phyloP scores from a whole-genome alignment of 192 early-diverging fungal genomes.

The Chytriomyces sp. region DNA sequence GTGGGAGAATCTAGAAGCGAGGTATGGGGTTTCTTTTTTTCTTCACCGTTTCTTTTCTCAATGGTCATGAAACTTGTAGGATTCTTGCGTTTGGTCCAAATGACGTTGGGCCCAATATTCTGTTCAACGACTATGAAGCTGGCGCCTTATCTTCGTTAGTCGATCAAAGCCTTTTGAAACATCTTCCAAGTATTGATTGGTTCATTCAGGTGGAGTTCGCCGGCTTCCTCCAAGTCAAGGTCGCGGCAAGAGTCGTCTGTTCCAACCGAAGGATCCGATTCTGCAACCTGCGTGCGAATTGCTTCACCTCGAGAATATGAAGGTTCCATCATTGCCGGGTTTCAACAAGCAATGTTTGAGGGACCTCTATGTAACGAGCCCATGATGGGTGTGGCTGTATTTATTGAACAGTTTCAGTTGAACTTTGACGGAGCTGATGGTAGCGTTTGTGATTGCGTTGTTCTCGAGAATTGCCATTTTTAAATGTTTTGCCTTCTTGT shows the following conservation, averaged over 20 bases:
- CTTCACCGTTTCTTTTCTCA: neutral
- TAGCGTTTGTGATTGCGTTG: constrained; percentile 8
- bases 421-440: constrained; percentile 30
- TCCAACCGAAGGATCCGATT: neutral
- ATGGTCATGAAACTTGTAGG: constrained; percentile 26
- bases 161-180: neutral
- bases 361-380: constrained; percentile 97
- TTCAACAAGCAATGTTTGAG: constrained; percentile 86
- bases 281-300: neutral
- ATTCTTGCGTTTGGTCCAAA: constrained; percentile 87
- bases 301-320: constrained; percentile 50
- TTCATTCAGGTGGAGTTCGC: constrained; percentile 11
- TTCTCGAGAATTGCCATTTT: constrained; percentile 19
- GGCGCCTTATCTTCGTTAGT: constrained; percentile 14
- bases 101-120: constrained; percentile 77
- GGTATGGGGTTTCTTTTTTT: constrained; percentile 40
- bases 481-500: neutral
- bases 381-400: constrained; percentile 81
- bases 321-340: constrained; percentile 83
- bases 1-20: constrained; percentile 53
- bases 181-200: neutral
- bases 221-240: neutral
- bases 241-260: neutral
- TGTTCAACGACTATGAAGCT: constrained; percentile 58
- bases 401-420: constrained; percentile 69